Conservation (phyloP, 106 monocot genomes). For the Dendrobium officinale region DNA sequence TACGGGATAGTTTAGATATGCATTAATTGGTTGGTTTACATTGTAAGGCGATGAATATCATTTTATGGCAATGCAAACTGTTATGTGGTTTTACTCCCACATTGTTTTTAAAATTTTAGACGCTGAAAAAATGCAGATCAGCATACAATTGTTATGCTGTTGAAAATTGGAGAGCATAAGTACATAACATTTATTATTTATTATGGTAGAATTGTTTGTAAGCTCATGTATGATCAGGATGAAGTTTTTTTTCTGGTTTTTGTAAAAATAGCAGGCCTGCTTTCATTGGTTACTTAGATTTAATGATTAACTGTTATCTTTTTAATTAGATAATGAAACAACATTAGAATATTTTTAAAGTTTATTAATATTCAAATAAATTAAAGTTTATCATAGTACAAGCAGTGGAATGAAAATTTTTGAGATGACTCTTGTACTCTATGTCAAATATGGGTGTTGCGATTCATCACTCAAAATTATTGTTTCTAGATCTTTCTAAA, state of each 20-base stretch:
- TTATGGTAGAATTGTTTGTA: too few species aligned
- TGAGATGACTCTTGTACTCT: too few species aligned
- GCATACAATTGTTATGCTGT: neutral
- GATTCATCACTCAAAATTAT: too few species aligned
- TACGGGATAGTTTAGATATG: neutral
- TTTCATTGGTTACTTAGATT: neutral
- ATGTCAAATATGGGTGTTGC: neutral
- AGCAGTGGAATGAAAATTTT: neutral
- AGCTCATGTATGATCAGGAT: neutral
- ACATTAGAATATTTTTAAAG: neutral
- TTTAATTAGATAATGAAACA: too few species aligned
- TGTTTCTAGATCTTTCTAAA: too few species aligned
- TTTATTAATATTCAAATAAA: neutral
- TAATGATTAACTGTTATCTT: neutral
- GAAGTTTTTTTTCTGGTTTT: neutral
- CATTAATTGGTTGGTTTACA: neutral
- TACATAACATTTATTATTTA: neutral
- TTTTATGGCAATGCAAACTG: neutral
- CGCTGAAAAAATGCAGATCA: neutral
- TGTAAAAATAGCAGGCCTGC: neutral
- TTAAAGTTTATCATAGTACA: neutral
- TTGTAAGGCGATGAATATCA: neutral
- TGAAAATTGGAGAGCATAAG: neutral
- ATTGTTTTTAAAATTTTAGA: neutral
- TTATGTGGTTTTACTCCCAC: neutral